Evolutionary conservation across 1,284 basidiomycete species (phyloP).

Genomic region (Boletus semigastroideus): DNA sequence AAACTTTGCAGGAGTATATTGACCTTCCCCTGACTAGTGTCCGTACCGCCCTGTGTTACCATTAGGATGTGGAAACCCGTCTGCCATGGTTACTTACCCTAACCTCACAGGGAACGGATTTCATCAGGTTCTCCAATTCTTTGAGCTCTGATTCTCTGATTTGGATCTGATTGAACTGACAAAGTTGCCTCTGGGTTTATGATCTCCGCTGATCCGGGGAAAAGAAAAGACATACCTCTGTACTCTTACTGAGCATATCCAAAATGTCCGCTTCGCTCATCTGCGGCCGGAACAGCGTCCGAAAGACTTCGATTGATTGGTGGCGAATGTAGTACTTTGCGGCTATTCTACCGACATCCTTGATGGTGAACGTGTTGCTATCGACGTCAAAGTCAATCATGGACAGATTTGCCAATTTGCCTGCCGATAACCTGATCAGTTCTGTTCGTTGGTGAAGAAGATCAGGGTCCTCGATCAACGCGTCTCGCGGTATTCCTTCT

Average conservation of each 20-base stretch:
- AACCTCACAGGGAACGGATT: slow-evolving; percentile 78
- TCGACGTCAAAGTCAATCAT: slow-evolving; percentile 88
- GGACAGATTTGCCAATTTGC: slow-evolving; percentile 66
- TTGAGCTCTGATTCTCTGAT: slow-evolving; percentile 86
- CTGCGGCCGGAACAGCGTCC: slow-evolving; percentile 66
- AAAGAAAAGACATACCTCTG: slow-evolving; percentile 61
- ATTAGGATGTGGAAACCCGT: neutral
- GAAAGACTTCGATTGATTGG: slow-evolving; percentile 86
- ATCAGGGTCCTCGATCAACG: slow-evolving; percentile 74
- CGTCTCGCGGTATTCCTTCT: slow-evolving; percentile 77
- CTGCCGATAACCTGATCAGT: slow-evolving; percentile 72
- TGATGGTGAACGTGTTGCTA: slow-evolving; percentile 65
- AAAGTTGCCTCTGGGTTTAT: neutral
- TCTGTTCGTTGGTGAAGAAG: slow-evolving; percentile 75
- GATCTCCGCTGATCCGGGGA: neutral
- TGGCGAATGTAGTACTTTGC: slow-evolving; percentile 95
- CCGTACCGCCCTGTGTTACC: slow-evolving; percentile 63
- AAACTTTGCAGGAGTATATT: slow-evolving; percentile 94
- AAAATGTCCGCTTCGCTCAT: slow-evolving; percentile 97
- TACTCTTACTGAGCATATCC: slow-evolving; percentile 83
- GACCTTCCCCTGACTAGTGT: slow-evolving; percentile 81
- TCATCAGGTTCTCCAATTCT: slow-evolving; percentile 77
- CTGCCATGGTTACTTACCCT: slow-evolving; percentile 44
- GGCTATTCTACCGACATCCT: slow-evolving; percentile 91
- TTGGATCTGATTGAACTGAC: slow-evolving; percentile 92